Evolutionary conservation across 805 yeast genomes (phyloP).

Genomic region (Suhomyces pyralidae): DNA sequence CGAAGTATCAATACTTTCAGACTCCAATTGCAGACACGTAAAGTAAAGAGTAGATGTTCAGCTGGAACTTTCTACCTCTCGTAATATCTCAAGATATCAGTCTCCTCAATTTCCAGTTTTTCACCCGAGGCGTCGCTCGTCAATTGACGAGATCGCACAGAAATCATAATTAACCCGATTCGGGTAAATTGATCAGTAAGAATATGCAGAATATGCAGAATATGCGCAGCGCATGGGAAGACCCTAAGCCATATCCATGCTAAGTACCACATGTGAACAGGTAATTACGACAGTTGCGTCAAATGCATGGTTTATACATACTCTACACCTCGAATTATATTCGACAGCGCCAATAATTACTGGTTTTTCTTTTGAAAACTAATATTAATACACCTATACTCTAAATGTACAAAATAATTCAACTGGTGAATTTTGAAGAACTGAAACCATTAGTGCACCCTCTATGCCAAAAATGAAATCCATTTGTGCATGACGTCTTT

Average conservation of each 20-base stretch:
- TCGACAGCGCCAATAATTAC: background rate
- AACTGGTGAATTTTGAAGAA: background rate
- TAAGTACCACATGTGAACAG: background rate
- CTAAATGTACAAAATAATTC: background rate
- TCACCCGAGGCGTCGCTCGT: background rate
- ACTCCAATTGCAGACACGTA: background rate
- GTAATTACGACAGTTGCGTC: background rate
- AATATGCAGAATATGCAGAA: background rate
- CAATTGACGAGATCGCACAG: conserved; percentile 4
- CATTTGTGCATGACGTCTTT: conserved; percentile 34
- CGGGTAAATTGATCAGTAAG: background rate
- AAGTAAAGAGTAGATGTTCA: background rate
- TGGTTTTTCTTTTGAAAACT: background rate
- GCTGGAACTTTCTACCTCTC: background rate
- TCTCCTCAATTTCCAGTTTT: background rate
- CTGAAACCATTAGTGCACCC: background rate
- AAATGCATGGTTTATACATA: background rate
- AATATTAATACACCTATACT: background rate
- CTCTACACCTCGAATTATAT: background rate
- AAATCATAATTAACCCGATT: conserved; percentile 3
- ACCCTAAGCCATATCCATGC: background rate
- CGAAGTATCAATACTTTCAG: background rate
- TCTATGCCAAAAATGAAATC: conserved; percentile 33
- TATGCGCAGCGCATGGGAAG: background rate
- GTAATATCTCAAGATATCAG: background rate